phyloP scores from a whole-genome alignment of 495 filamentous ascomycete genomes.

The Trichoderma virens region DNA sequence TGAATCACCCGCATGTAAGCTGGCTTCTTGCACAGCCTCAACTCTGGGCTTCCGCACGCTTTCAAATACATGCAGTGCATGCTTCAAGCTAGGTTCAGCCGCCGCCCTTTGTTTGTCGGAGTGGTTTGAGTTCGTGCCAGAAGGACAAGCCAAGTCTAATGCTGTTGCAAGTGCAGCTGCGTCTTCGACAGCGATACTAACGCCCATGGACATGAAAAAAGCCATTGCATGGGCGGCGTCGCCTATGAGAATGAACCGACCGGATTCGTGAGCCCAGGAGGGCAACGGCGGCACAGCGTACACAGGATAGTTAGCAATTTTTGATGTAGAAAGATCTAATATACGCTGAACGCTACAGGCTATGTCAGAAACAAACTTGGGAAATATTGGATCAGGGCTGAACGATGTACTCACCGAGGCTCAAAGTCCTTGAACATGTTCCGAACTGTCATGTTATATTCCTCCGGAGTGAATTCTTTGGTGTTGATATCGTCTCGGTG shows the following conservation, averaged over 20 bases:
- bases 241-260: not conserved
- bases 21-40: not conserved
- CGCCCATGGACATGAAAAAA: slow-evolving; percentile 5
- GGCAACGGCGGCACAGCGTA: not conserved
- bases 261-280: not conserved
- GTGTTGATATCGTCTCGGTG: not conserved
- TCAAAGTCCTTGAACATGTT: not conserved
- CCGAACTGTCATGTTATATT: not conserved
- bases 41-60: not conserved
- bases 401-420: not conserved
- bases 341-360: not conserved
- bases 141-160: not conserved
- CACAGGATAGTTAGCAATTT: not conserved
- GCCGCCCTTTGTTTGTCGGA: not conserved
- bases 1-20: not conserved
- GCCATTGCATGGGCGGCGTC: slow-evolving; percentile 1
- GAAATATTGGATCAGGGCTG: not conserved
- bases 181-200: not conserved
- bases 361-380: too few relatives aligned
- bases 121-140: not conserved
- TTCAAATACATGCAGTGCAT: not conserved
- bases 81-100: not conserved
- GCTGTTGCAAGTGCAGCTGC: not conserved
- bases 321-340: not conserved
- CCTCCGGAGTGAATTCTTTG: not conserved